Conservation (phyloP, 1,284 basidiomycete genomes). For the Leccinum cinnamomeum region DNA sequence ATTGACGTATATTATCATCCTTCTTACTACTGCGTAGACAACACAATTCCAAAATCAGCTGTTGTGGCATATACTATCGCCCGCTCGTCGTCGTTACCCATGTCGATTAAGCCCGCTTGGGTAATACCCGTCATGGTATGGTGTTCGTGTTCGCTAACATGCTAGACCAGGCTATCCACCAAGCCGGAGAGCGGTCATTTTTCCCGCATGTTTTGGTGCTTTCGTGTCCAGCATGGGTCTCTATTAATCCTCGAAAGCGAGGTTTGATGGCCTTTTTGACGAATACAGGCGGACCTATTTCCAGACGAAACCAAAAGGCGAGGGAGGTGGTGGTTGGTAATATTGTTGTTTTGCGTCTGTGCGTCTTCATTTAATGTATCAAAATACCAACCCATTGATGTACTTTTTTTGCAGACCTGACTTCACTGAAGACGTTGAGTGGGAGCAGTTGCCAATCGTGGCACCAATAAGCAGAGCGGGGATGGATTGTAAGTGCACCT, state of each 20-base stretch:
- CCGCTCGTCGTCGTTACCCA: constrained; percentile 22
- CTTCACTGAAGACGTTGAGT: constrained; percentile 50
- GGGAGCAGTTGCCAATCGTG: constrained; percentile 48
- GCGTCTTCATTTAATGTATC: constrained; percentile 20
- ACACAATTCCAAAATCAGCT: constrained; percentile 49
- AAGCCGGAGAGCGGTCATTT: constrained; percentile 43
- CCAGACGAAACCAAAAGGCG: constrained; percentile 33
- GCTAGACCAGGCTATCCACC: constrained; percentile 32
- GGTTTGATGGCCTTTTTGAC: constrained; percentile 45
- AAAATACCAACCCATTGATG: constrained; percentile 6
- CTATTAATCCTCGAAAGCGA: constrained; percentile 23
- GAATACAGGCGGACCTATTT: constrained; percentile 42
- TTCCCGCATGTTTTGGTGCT: constrained; percentile 43
- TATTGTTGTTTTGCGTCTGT: constrained; percentile 56
- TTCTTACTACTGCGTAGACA: constrained; percentile 38
- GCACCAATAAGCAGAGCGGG: constrained; percentile 43
- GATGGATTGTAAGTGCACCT: constrained; percentile 44
- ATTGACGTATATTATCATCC: constrained; percentile 1
- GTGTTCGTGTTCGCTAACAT: constrained; percentile 13
- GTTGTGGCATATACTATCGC: constrained; percentile 43
- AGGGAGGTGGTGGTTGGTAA: constrained; percentile 52
- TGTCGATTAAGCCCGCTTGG: constrained; percentile 33
- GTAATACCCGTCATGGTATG: constrained; percentile 19
- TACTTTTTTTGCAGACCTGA: constrained; percentile 45
- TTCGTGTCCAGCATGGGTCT: constrained; percentile 33